phyloP scores from a whole-genome alignment of 768 basidiomycete genomes.

The Amanita polypyramis region DNA sequence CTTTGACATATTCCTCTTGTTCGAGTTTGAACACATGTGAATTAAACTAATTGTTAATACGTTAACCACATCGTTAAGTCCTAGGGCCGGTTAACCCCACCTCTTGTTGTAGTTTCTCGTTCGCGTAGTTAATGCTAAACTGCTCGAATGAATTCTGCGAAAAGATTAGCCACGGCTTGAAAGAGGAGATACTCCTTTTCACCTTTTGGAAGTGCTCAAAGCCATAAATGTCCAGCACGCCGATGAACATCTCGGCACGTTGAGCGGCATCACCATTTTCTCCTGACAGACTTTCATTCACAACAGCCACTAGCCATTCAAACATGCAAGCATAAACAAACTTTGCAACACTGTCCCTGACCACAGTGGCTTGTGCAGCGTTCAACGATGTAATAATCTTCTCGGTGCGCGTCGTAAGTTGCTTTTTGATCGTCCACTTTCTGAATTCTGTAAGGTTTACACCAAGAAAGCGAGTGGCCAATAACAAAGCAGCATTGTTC shows the following conservation, averaged over 20 bases:
- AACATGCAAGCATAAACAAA: constrained; percentile 98
- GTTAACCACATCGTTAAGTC: constrained; percentile 8
- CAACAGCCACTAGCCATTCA: constrained; percentile 95
- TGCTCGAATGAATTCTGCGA: constrained; percentile 85
- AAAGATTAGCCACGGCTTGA: constrained; percentile 2
- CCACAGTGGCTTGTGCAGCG: constrained; percentile 83
- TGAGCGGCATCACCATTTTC: constrained; percentile 86
- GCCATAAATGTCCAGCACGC: constrained; percentile 96
- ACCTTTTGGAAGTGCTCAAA: constrained; percentile 98
- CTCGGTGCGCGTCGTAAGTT: constrained; percentile 87
- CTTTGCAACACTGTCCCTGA: constrained; percentile 94
- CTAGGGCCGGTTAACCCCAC: constrained; percentile 26
- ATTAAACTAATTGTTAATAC: constrained; percentile 60
- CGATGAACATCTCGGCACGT: constrained; percentile 96
- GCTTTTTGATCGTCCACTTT: constrained; percentile 98
- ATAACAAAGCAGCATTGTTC: constrained; percentile 64
- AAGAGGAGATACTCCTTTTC: neutral
- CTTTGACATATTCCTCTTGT: constrained; percentile 98
- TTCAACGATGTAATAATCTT: constrained; percentile 88
- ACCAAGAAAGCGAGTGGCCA: constrained; percentile 86
- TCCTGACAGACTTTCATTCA: constrained; percentile 95
- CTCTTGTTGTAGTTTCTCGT: constrained; percentile 97
- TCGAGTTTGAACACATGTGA: constrained; percentile 99
- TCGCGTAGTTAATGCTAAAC: constrained; percentile 99
- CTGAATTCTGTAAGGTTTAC: constrained; percentile 89